These are phyloP conservation scores for Apiotrichum mycotoxinovorans DNA, from an alignment of 1,284 basidiomycete species.

Conservation along the genomic window DNA sequence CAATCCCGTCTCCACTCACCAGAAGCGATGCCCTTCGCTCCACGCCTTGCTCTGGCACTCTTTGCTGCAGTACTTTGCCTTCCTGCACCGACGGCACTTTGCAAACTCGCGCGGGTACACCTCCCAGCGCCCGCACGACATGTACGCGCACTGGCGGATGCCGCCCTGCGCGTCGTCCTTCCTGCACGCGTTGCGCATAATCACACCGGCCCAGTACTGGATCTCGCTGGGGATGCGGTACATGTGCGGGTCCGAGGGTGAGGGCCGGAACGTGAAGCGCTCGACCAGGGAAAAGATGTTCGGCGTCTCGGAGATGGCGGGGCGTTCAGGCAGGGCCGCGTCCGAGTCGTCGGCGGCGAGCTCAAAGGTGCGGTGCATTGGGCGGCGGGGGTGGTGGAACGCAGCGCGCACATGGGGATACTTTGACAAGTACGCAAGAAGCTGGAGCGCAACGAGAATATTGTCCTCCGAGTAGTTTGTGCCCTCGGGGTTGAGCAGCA, in stretches of 20 bases:
- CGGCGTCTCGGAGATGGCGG: constrained; percentile 54
- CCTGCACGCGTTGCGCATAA: constrained; percentile 97
- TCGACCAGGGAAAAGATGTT: constrained; percentile 96
- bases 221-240: constrained; percentile 81
- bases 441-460: constrained; percentile 82
- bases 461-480: constrained; percentile 82
- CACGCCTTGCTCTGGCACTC: constrained; percentile 96
- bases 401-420: constrained; percentile 97
- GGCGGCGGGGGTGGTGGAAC: constrained; percentile 76
- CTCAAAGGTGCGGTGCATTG: constrained; percentile 50
- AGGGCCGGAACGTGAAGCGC: constrained; percentile 88
- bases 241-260: constrained; percentile 69
- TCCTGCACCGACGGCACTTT: constrained; percentile 90
- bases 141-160: constrained; percentile 96
- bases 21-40: constrained; percentile 88
- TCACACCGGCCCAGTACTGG: constrained; percentile 98
- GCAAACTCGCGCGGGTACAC: constrained; percentile 90
- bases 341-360: constrained; percentile 28
- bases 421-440: constrained; percentile 94
- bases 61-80: constrained; percentile 98
- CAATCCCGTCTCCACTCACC: constrained; percentile 29
- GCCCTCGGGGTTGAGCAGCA: constrained; percentile 50
- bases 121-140: constrained; percentile 96
- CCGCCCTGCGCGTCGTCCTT: constrained; percentile 92
- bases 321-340: constrained; percentile 43